Evolutionary conservation across 73 alveolate species (phyloP).

Genomic region (Strombidium stylifer): DNA sequence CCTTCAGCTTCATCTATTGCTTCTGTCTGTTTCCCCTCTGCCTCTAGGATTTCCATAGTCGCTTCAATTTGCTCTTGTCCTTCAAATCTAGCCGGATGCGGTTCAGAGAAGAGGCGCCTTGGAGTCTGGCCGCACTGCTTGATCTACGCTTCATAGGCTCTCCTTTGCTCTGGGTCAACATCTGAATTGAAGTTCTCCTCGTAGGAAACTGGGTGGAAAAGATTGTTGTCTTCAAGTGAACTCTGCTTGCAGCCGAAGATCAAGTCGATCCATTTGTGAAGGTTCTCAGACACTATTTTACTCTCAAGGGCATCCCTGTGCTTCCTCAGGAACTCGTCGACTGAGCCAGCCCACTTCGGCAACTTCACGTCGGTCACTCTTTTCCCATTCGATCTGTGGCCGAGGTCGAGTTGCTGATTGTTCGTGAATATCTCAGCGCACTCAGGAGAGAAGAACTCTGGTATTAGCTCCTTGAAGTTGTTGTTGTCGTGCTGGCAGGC

Average conservation of each 20-base stretch:
- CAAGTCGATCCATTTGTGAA: constrained; percentile 96
- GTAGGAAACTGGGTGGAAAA: constrained; percentile 97
- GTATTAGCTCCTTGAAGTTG: constrained; percentile 95
- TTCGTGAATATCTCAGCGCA: constrained; percentile 79
- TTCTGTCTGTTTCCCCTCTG: background rate
- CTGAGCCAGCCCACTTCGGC: constrained; percentile 88
- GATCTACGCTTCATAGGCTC: constrained; percentile 87
- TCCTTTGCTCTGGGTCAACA: constrained; percentile 87
- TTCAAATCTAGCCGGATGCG: too few species aligned
- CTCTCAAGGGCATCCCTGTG: constrained; percentile 81
- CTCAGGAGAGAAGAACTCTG: constrained; percentile 87
- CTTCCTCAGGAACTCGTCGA: constrained; percentile 84
- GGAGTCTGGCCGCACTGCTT: constrained; percentile 99
- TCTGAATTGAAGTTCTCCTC: constrained; percentile 86
- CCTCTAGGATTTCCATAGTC: too few species aligned
- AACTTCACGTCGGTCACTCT: constrained; percentile 89
- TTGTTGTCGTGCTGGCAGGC: constrained; percentile 82
- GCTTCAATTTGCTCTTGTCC: too few species aligned
- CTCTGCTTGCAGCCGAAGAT: constrained; percentile 96
- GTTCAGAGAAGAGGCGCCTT: constrained; percentile 84
- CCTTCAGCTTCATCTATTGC: constrained; percentile 9
- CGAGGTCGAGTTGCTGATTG: constrained; percentile 79
- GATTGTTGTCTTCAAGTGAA: constrained; percentile 82
- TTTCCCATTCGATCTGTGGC: constrained; percentile 88
- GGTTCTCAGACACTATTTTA: constrained; percentile 75